Evolutionary conservation across 495 filamentous ascomycete genomes (phyloP), one percentile per base, ranked within the genome.

Genomic region (Hypoxylon cercidicola): DNA sequence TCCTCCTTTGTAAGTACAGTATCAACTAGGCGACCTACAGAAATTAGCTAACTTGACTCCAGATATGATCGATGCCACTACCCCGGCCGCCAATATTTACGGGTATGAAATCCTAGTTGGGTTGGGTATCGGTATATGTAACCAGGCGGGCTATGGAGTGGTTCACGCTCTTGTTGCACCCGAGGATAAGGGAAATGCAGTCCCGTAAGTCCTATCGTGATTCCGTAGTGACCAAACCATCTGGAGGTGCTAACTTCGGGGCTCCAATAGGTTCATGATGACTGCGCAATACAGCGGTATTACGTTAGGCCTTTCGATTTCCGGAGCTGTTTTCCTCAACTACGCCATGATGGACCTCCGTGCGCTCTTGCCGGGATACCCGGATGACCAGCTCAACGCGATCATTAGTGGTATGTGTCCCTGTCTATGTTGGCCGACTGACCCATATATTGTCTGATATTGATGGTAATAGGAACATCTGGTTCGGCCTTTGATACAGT

Each of bases 321-420:
- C 80, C 1, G 80, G 79, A 5, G 54, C 74, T 0, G 72, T 85
- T 0, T 85, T 84, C 68, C 61, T 84, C 34, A 85, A 84, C 56
- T 56, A 67, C 23, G 69, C 65, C 3, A 45, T 69, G 35, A 68
- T 60, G 2, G 58, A 40, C 10, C 30, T 64, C 12, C 44, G 37
- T 11, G 19, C 19, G 12, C 19, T 47, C 21, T 47, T 47, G 20
- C 44, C 44, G 11, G 19, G 6, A 12, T 23, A 12, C 21, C 10
- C 44, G 3, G 20, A 47, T 28, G 44, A 23, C 18, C 20, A 47
- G 21, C 19, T 47, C 10, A 40, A 40, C 37, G 37, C 37, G 3
- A 40, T 47, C 44, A 28, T 47, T 21, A 28, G 44, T 21, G 21
- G 44, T 47, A 47, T 40, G 37, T 40, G 37, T 12, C 13, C 7